Evolutionary conservation across 306 rosid genomes (phyloP).

Genomic region (Argentina anserina): DNA sequence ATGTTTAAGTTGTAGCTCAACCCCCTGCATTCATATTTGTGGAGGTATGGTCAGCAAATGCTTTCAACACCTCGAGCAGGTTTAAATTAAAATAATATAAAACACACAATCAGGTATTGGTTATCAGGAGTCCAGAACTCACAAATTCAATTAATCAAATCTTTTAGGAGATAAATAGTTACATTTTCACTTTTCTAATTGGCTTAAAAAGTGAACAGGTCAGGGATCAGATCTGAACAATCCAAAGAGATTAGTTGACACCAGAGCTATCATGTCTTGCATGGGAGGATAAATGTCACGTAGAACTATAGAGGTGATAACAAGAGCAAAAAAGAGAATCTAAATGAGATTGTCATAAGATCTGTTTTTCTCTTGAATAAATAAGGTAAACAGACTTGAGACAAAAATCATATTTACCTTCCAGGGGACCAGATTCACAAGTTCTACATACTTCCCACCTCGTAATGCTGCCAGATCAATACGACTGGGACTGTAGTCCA

Average conservation of each 20-base stretch:
- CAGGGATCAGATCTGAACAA: background rate
- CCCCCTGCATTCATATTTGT: slow-evolving; percentile 60
- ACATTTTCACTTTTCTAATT: background rate
- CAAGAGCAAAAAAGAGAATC: background rate
- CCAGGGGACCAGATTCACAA: slow-evolving; percentile 90
- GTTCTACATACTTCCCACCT: slow-evolving; percentile 89
- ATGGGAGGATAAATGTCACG: background rate
- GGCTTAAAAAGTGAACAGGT: background rate
- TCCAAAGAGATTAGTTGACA: background rate
- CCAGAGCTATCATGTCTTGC: background rate
- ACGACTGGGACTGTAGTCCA: slow-evolving; percentile 79
- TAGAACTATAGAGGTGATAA: background rate
- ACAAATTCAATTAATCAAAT: background rate
- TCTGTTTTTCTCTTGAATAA: background rate
- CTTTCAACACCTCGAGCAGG: slow-evolving; percentile 14
- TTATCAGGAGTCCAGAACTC: background rate
- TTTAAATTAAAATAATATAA: slow-evolving; percentile 7
- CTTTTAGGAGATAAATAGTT: background rate
- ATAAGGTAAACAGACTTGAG: background rate
- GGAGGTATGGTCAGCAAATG: slow-evolving; percentile 22
- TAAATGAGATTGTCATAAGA: background rate
- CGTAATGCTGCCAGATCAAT: slow-evolving; percentile 89
- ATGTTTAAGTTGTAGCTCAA: slow-evolving; percentile 84
- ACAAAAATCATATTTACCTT: slow-evolving; percentile 51
- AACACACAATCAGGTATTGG: background rate